These are phyloP conservation scores for Collybia nuda DNA, from an alignment of 768 basidiomycete species.

Conservation along the genomic window DNA sequence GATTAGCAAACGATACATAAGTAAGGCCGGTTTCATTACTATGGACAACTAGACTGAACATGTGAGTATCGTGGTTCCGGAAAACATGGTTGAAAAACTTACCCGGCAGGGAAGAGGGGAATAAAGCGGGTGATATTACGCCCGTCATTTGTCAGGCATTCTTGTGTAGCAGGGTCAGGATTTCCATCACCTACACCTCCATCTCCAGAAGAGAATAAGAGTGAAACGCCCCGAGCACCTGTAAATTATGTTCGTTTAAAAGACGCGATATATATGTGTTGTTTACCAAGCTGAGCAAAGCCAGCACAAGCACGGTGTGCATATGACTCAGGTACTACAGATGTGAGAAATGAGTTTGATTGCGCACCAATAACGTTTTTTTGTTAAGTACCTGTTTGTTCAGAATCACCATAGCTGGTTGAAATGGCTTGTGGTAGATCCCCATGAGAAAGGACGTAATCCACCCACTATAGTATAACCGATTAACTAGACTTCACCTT, in stretches of 20 bases:
- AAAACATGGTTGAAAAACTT: constrained; percentile 7
- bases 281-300: constrained; percentile 51
- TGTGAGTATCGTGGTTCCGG: background rate
- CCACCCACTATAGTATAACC: constrained; percentile 42
- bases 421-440: constrained; percentile 58
- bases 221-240: constrained; percentile 52
- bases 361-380: too few species aligned
- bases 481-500: too few species aligned
- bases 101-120: constrained; percentile 53
- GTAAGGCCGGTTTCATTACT: background rate
- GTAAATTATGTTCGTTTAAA: background rate
- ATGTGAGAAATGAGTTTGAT: constrained; percentile 19
- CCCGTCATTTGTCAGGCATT: constrained; percentile 51
- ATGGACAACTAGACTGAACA: constrained; percentile 7
- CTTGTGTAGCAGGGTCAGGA: constrained; percentile 37
- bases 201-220: constrained; percentile 59
- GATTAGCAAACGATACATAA: background rate
- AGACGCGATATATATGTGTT: background rate
- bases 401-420: constrained; percentile 68
- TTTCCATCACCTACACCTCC: constrained; percentile 55
- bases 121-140: constrained; percentile 42
- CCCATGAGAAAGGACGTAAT: constrained; percentile 44
- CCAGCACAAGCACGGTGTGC: constrained; percentile 45
- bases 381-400: constrained; percentile 54
- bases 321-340: constrained; percentile 40